These are phyloP conservation scores for Globisporangium nodosum DNA, from an alignment of 352 stramenopile genomes.

Conservation along the genomic window DNA sequence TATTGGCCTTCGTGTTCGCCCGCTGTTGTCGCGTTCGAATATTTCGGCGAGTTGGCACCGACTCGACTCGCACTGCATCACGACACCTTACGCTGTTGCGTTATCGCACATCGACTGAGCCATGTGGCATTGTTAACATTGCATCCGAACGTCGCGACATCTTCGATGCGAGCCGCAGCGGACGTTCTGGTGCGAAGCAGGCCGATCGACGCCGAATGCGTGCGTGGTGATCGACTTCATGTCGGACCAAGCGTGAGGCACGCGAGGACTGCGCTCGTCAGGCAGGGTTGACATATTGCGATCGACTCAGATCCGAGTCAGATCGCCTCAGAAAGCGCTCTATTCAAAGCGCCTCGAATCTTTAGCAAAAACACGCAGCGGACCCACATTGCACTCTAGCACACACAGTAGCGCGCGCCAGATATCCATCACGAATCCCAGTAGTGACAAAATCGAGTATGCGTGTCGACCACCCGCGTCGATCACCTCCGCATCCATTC, in stretches of 20 bases:
- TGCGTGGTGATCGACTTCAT: no score
- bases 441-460: background rate
- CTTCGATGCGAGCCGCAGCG: background rate
- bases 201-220: no score
- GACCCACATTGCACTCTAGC: background rate
- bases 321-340: background rate
- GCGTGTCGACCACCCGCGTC: background rate
- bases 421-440: background rate
- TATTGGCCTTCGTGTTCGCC: background rate
- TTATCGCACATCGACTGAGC: background rate
- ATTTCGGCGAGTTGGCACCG: background rate
- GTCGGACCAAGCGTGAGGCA: no score
- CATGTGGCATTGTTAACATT: background rate
- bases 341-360: slow-evolving; percentile 1
- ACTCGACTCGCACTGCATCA: background rate
- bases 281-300: no score
- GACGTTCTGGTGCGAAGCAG: background rate
- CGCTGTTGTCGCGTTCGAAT: background rate
- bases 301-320: background rate
- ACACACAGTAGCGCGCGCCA: background rate
- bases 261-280: no score
- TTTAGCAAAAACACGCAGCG: background rate
- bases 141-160: background rate
- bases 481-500: background rate
- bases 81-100: background rate